A percentile compares a stretch with the other conserved stretches of the same genome.
phyloP scores from a whole-genome alignment of 306 rosid species.

The Vicia villosa region DNA sequence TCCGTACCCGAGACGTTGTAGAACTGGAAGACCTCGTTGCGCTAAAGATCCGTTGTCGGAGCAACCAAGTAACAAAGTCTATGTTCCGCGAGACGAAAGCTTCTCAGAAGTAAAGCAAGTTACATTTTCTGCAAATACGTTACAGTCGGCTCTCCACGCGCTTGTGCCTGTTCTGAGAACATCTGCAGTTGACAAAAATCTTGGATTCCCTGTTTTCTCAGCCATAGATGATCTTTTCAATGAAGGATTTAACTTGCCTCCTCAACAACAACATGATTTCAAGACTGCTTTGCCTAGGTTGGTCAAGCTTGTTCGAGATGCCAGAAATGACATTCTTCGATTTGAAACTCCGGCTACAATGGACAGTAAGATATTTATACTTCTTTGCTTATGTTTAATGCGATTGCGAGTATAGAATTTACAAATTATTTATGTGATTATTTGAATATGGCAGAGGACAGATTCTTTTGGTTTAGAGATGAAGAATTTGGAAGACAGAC shows the following conservation, averaged over 20 bases:
- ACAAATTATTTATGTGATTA: no score
- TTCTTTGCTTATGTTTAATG: no score
- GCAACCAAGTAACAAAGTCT: slow-evolving; percentile 42
- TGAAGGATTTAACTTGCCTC: slow-evolving; percentile 58
- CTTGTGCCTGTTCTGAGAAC: slow-evolving; percentile 49
- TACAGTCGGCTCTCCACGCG: slow-evolving; percentile 50
- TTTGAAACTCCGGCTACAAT: slow-evolving; percentile 60
- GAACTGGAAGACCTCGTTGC: slow-evolving; percentile 67
- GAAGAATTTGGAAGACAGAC: no score
- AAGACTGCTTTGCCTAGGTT: slow-evolving; percentile 47
- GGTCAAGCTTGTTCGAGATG: slow-evolving; percentile 35
- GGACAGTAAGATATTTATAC: slow-evolving; percentile 44
- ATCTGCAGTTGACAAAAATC: slow-evolving; percentile 25
- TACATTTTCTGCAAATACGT: slow-evolving; percentile 43
- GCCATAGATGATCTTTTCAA: slow-evolving; percentile 57
- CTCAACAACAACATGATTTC: slow-evolving; percentile 31
- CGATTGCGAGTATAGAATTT: no score
- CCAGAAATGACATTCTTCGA: slow-evolving; percentile 45
- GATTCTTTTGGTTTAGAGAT: slow-evolving; percentile 94
- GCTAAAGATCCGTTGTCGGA: slow-evolving; percentile 52
- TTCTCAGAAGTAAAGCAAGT: slow-evolving; percentile 59
- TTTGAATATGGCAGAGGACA: slow-evolving; percentile 55
- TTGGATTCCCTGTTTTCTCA: slow-evolving; percentile 54
- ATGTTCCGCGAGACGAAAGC: slow-evolving; percentile 81
- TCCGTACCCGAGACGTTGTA: slow-evolving; percentile 71